Base-by-base conservation (phyloP, 2,329 filamentous ascomycete genomes). In the Chaetomiaceae sp. region DNA sequence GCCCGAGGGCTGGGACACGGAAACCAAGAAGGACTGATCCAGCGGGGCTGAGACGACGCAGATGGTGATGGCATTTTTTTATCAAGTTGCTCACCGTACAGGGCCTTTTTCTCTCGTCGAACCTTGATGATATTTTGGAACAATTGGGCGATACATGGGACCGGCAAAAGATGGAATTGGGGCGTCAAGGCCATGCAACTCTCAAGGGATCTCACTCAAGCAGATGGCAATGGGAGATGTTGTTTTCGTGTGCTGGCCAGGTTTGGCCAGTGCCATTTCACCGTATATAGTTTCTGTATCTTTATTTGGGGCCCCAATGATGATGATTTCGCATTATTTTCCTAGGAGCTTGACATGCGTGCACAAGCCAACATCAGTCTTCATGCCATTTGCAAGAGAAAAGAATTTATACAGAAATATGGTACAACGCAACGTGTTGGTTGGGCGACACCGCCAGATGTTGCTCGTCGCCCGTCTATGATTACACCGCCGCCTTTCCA, bases 1-100 rank as follows among this genome's bases (percentile, higher is more conserved):
- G 74, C 93, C 93, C 13, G 81, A 84, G 60, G 93, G 92, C 56
- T 96, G 87, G 71, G 85, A 95, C 66, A 79, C 82, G 60, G 78
- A 91, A 71, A 71, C 77, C 6, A 37, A 39, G 37, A 50, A 54
- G 17, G 30, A 50, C 12, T 49, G 7, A 35, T 41, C 5, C 4
- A 6, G 31, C 5, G 4, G 20, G 10, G 21, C 6, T 21, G 17
- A 14, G 21, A 5, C 1, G 12, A 33, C 5, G 30, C 5, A 13
- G 30, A 33, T 7, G 3, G 30, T 12, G 2, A n/a, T 33, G 7
- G n/a, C 10, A n/a, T 44, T n/a, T 44, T 34, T 19, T 47, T 33
- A 7, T 3, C 14, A 31, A 7, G 19, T 14, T 47, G 17, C 25
- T 47, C 5, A n/a, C 30, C 14, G 30, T 7, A 12, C 8, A 13